Evolutionary conservation across 2,329 filamentous ascomycete genomes (phyloP).

Genomic region (Colletotrichum sp.): DNA sequence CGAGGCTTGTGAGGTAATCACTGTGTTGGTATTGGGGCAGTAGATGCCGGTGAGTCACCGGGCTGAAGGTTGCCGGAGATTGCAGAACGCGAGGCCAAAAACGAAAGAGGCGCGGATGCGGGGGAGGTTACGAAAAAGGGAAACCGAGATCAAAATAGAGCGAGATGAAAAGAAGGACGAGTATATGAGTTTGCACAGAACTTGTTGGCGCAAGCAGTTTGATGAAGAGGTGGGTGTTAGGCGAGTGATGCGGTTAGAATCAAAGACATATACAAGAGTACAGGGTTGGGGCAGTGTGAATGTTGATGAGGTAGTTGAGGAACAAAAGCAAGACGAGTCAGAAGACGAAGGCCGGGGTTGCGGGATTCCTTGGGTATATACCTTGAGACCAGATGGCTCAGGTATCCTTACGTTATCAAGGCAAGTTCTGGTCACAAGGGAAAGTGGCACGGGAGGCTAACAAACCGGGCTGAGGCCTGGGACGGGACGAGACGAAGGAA

Average conservation of each 20-base stretch:
- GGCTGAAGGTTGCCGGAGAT: not conserved
- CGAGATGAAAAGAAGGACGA: not conserved
- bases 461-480: not conserved
- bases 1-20: not conserved
- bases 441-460: not conserved
- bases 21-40: not conserved
- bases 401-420: not conserved
- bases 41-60: slow-evolving; percentile 17
- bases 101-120: not conserved
- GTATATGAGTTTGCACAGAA: not conserved
- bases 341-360: not conserved
- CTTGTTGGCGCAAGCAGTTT: not conserved
- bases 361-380: not conserved
- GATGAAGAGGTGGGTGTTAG: not conserved
- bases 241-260: not conserved
- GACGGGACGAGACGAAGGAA: not conserved
- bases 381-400: not conserved
- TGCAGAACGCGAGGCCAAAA: not conserved
- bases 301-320: not conserved
- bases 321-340: not conserved
- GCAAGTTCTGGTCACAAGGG: not conserved
- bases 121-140: not conserved
- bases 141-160: not conserved
- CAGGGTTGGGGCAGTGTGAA: not conserved
- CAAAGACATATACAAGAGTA: not conserved